Conservation (phyloP, 2,329 filamentous ascomycete species). For the Talaromyces verruculosus region DNA sequence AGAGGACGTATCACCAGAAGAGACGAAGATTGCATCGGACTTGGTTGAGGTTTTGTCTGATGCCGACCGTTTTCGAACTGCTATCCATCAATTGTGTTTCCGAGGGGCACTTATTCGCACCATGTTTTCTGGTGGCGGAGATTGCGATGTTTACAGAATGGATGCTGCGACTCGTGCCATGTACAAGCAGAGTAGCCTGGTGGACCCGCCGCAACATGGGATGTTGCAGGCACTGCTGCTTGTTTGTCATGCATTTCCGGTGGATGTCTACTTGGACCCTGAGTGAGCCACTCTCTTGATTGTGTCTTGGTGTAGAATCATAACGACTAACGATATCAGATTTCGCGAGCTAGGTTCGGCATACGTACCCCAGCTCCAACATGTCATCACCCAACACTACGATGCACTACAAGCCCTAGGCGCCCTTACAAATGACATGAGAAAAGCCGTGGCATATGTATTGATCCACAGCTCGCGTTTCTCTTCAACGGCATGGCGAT, state of each 20-base stretch:
- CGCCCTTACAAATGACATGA: not conserved
- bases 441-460: not conserved
- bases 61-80: not conserved
- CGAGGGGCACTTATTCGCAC: not conserved
- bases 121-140: not conserved
- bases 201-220: not conserved
- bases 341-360: constrained; percentile 7
- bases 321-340: not conserved
- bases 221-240: constrained; percentile 16
- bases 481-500: not conserved
- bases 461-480: constrained; percentile 10
- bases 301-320: not conserved
- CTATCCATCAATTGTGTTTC: not conserved
- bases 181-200: constrained; percentile 8
- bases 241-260: constrained; percentile 18
- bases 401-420: not conserved
- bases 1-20: not conserved
- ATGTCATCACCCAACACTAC: constrained; percentile 11
- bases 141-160: constrained; percentile 1
- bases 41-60: not conserved
- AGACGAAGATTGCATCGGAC: constrained; percentile 6
- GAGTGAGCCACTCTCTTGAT: not conserved
- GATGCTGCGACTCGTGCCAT: constrained; percentile 5
- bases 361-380: constrained; percentile 5
- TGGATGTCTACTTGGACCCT: constrained; percentile 8